A percentile compares a stretch with the other conserved stretches of the same genome.
Evolutionary conservation across 306 rosid genomes (phyloP).

Genomic region (Quercus wislizeni): DNA sequence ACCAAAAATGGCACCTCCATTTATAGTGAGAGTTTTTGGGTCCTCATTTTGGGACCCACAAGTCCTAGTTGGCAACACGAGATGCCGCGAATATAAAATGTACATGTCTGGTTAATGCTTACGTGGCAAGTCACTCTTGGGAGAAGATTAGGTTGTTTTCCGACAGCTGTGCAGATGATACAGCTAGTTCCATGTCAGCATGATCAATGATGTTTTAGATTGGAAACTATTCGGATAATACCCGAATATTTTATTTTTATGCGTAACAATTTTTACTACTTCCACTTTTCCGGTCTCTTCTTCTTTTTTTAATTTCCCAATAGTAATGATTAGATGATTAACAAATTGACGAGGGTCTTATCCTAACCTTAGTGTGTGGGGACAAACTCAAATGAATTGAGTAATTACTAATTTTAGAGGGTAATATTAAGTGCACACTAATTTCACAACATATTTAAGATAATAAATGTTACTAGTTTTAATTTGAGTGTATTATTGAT

Average conservation of each 20-base stretch:
- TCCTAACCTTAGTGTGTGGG: slow-evolving; percentile 7
- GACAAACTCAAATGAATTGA: neutral
- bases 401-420: too few relatives aligned
- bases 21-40: neutral
- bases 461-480: too few relatives aligned
- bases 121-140: neutral
- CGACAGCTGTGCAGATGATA: neutral
- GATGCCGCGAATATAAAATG: neutral
- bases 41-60: neutral
- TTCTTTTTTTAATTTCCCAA: neutral
- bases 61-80: neutral
- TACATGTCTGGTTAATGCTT: too few relatives aligned
- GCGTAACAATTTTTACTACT: neutral
- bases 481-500: too few relatives aligned
- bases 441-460: too few relatives aligned
- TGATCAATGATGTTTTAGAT: neutral
- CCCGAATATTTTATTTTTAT: neutral
- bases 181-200: slow-evolving; percentile 30
- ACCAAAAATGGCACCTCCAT: neutral
- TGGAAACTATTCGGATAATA: neutral
- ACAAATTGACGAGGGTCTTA: neutral
- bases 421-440: too few relatives aligned
- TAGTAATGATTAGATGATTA: neutral
- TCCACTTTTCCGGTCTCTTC: too few relatives aligned
- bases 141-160: neutral